Evolutionary conservation across 495 filamentous ascomycete genomes (phyloP).

Genomic region (Neurospora tetrasperma): DNA sequence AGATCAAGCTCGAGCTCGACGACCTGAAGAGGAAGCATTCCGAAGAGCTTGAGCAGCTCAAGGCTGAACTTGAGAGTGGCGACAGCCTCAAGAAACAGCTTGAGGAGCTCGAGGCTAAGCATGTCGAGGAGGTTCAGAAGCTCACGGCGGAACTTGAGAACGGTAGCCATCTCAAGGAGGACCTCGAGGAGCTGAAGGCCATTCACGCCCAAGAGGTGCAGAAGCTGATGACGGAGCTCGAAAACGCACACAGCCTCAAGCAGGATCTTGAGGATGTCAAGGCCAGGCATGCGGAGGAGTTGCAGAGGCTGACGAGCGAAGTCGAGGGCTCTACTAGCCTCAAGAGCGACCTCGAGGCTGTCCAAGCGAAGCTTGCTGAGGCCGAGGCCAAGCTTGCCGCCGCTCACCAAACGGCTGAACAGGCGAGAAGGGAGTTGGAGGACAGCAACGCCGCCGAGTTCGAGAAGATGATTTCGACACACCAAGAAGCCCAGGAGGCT

Average conservation of each 20-base stretch:
- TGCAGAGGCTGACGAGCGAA: constrained; percentile 25
- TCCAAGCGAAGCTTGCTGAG: constrained; percentile 32
- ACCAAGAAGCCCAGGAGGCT: constrained; percentile 34
- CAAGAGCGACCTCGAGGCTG: constrained; percentile 25
- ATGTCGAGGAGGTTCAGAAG: constrained; percentile 17
- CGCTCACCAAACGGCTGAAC: constrained; percentile 19
- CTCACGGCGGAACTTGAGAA: constrained; percentile 19
- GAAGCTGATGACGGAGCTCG: constrained; percentile 15
- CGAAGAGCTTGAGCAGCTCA: constrained; percentile 24
- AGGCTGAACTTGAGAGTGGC: constrained; percentile 11
- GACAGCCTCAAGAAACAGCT: constrained; percentile 13
- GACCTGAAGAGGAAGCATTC: constrained; percentile 18
- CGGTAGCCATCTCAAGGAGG: constrained; percentile 16
- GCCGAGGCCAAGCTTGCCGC: constrained; percentile 27
- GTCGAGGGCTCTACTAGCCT: constrained; percentile 24
- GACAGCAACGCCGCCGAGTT: constrained; percentile 36
- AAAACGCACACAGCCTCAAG: constrained; percentile 16
- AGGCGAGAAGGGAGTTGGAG: constrained; percentile 34
- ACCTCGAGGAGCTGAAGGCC: constrained; percentile 14
- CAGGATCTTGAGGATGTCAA: constrained; percentile 19
- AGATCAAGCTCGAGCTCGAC: constrained; percentile 3
- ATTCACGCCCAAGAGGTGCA: constrained; percentile 21
- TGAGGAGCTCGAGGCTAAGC: constrained; percentile 20
- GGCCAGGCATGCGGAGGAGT: constrained; percentile 21
- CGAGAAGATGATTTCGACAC: constrained; percentile 35